Base-by-base conservation (phyloP, 2,329 filamentous ascomycete species). In the Aspergillus ibericus region DNA sequence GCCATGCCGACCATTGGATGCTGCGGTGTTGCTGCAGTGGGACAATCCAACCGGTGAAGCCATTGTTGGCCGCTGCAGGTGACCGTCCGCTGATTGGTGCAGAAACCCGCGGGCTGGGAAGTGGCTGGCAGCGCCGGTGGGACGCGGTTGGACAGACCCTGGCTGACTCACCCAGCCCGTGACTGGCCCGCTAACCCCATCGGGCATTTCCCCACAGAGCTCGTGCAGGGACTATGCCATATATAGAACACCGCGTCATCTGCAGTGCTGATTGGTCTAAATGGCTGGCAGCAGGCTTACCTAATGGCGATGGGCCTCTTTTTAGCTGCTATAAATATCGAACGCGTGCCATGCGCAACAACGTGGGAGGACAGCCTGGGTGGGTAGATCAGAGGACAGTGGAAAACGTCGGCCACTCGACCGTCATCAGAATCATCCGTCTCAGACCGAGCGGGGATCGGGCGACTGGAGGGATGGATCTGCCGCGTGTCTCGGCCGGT, bases 401-500 rank as follows among this genome's bases (percentile, higher is more conserved):
- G 22, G 22, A 5, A 5, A 25, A 25, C 22, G 22, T 25, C 22
- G 22, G 3, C 22, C 22, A n/a, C n/a, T n/a, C n/a, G n/a, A n/a
- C n/a, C n/a, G n/a, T n/a, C n/a, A n/a, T n/a, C n/a, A n/a, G n/a
- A n/a, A n/a, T n/a, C n/a, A 25, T 25, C 22, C 22, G 22, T 29
- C 27, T 29, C 27, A 29, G 27, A 29, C 27, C 5, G 27, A 29
- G 38, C 38, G 38, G 38, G 20, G 18, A 40, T 40, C 38, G n/a
- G 38, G 18, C 38, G 20, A 13, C n/a, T 40, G n/a, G 36, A 40
- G 36, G 16, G 36, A 47, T 44, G 40, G 52, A 55, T 47, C 40
- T 40, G 52, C 52, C 52, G 52, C 52, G 52, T 55, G 52, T 55
- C 52, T 34, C 35, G 50, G 16, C 50, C 22, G 34, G 38, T 16